Evolutionary conservation across 2,329 filamentous ascomycete species (phyloP).

Genomic region (Diaporthe ilicicola): DNA sequence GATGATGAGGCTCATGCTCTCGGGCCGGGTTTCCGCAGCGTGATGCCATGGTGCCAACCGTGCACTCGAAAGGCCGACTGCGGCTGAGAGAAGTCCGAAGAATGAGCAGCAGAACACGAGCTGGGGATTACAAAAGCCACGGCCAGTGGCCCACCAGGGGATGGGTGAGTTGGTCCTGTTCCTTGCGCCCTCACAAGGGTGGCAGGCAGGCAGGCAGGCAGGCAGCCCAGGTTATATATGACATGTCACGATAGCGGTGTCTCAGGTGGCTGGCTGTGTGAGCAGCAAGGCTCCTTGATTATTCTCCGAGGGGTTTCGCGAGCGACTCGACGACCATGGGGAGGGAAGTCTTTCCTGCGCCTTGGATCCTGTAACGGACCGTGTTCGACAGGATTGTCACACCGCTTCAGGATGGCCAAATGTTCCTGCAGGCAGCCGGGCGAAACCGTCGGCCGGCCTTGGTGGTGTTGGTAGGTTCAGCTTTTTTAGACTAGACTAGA

Average conservation of each 20-base stretch:
- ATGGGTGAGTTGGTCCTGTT: too few species aligned
- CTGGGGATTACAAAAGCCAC: background rate
- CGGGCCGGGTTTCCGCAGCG: background rate
- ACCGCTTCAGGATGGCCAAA: constrained; percentile 1
- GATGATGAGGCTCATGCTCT: background rate
- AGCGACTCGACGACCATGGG: background rate
- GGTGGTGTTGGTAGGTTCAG: background rate
- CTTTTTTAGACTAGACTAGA: too few species aligned
- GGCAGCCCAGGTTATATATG: background rate
- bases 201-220: background rate
- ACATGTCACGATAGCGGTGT: background rate
- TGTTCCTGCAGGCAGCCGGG: background rate
- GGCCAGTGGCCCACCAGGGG: too few species aligned
- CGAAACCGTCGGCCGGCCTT: background rate
- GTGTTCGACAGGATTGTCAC: background rate
- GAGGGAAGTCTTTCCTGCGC: background rate
- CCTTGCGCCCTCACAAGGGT: background rate
- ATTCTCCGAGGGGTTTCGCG: constrained; percentile 1
- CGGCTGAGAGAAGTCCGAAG: background rate
- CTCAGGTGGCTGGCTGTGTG: background rate
- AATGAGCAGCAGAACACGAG: background rate
- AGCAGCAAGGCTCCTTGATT: background rate
- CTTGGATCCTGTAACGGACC: background rate
- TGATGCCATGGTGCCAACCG: background rate
- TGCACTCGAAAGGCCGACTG: background rate